phyloP scores from a whole-genome alignment of 495 filamentous ascomycete genomes.

The Cudoniella acicularis region DNA sequence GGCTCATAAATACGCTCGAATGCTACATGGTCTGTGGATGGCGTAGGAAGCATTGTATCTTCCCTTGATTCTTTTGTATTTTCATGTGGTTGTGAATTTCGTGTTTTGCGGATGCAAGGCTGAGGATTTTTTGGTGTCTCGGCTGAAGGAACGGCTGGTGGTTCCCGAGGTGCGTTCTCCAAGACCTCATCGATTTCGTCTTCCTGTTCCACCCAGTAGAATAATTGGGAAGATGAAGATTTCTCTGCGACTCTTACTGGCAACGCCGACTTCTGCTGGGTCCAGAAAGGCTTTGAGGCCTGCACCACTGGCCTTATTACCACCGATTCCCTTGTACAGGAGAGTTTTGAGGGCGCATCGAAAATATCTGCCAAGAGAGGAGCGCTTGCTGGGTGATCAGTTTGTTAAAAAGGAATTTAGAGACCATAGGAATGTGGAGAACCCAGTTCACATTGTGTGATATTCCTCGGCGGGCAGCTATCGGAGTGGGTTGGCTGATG shows the following conservation, averaged over 20 bases:
- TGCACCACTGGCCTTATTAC: slow-evolving; percentile 71
- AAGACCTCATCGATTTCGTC: neutral
- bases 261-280: slow-evolving; percentile 13
- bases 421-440: slow-evolving; percentile 75
- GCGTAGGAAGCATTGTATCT: slow-evolving; percentile 77
- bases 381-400: slow-evolving; percentile 80
- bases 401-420: slow-evolving; percentile 92
- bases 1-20: slow-evolving; percentile 88
- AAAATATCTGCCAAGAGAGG: slow-evolving; percentile 64
- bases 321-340: slow-evolving; percentile 87
- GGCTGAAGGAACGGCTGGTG: neutral
- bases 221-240: slow-evolving; percentile 11
- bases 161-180: neutral
- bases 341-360: slow-evolving; percentile 83
- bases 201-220: neutral
- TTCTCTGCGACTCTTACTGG: slow-evolving; percentile 11
- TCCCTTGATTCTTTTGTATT: neutral
- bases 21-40: slow-evolving; percentile 83
- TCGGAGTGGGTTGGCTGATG: neutral
- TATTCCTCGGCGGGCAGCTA: neutral
- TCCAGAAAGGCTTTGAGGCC: slow-evolving; percentile 33
- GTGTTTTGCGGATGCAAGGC: slow-evolving; percentile 7
- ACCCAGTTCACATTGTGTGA: slow-evolving; percentile 84
- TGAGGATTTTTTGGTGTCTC: slow-evolving; percentile 5
- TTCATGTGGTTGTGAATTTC: neutral